Evolutionary conservation across 352 stramenopile species (phyloP).

Genomic region (Phytophthora crassamura): DNA sequence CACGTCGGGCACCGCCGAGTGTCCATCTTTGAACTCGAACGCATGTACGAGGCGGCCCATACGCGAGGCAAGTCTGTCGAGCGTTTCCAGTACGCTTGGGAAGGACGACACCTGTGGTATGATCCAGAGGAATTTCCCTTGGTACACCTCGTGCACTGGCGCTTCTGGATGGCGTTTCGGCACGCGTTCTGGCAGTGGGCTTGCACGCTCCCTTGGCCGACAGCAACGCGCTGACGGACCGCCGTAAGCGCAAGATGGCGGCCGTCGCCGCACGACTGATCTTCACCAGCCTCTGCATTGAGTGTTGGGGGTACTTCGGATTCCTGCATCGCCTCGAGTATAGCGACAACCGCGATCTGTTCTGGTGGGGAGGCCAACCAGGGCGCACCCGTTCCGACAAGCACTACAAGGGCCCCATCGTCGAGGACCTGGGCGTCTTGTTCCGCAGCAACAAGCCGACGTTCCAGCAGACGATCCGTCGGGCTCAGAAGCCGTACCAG

Average conservation of each 20-base stretch:
- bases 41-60: not conserved
- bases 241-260: not conserved
- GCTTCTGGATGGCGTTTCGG: too few relatives aligned
- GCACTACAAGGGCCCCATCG: not conserved
- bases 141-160: too few relatives aligned
- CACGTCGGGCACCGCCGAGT: not conserved
- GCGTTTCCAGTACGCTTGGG: not conserved
- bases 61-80: not conserved
- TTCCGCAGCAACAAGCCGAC: too few relatives aligned
- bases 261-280: not conserved
- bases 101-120: not conserved
- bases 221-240: not conserved
- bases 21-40: not conserved
- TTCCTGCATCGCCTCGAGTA: not conserved
- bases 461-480: too few relatives aligned
- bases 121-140: too few relatives aligned
- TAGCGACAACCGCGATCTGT: not conserved
- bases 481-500: too few relatives aligned
- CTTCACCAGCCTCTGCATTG: not conserved
- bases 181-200: not conserved
- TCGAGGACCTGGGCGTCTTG: too few relatives aligned
- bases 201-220: not conserved
- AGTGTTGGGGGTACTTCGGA: not conserved
- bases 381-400: not conserved
- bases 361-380: not conserved